These are phyloP conservation scores for Stemphylium lycopersici DNA, from an alignment of 2,329 filamentous ascomycete species.

Conservation along the genomic window DNA sequence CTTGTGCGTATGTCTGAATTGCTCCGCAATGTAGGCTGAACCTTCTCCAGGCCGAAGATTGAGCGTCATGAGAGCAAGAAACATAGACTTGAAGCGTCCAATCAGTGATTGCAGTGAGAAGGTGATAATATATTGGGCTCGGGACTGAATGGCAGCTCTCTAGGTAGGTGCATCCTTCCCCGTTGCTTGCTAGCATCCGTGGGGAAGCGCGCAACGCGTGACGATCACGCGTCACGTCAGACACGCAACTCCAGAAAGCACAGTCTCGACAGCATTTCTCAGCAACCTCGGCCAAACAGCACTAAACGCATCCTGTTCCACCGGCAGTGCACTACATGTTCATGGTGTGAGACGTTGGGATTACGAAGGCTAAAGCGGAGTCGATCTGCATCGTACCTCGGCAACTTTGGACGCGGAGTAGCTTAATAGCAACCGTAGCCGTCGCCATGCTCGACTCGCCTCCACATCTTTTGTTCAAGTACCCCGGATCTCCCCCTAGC, in stretches of 20 bases:
- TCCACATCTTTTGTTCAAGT: constrained; percentile 19
- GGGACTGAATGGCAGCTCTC: no score
- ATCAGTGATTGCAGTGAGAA: no score
- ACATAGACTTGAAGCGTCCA: no score
- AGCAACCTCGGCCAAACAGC: constrained; percentile 2
- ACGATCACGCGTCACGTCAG: not conserved
- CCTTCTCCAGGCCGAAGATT: not conserved
- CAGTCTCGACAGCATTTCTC: not conserved
- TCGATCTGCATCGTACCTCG: constrained; percentile 28
- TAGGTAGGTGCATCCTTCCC: no score
- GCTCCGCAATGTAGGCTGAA: no score
- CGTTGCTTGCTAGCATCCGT: no score
- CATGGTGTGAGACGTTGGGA: constrained; percentile 1
- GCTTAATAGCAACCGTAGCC: constrained; percentile 21
- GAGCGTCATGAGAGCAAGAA: not conserved
- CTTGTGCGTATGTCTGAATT: no score
- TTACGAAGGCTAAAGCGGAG: constrained; percentile 8
- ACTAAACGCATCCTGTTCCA: not conserved
- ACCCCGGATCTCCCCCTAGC: constrained; percentile 19
- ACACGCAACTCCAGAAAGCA: not conserved
- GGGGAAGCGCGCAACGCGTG: not conserved
- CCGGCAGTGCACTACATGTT: not conserved
- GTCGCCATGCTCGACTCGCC: constrained; percentile 30
- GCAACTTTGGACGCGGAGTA: constrained; percentile 23
- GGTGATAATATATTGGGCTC: no score